Evolutionary conservation across 2,329 filamentous ascomycete species (phyloP).

Genomic region (Venturia effusa): DNA sequence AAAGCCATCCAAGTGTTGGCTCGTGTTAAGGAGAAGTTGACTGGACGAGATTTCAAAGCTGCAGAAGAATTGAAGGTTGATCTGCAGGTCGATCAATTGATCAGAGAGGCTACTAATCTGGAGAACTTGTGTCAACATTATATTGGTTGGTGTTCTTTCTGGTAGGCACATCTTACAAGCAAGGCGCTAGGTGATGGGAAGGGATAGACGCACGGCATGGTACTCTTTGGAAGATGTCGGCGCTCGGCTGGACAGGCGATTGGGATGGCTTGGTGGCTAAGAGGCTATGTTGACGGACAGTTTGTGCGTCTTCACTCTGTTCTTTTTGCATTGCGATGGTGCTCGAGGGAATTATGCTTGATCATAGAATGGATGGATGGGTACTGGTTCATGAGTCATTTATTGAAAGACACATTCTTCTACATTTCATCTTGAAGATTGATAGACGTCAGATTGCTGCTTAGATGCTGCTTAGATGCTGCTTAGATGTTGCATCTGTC

Average conservation of each 20-base stretch:
- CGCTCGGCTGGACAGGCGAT: neutral
- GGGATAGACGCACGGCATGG: neutral
- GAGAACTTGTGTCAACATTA: slow-evolving; percentile 99
- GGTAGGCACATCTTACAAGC: slow-evolving; percentile 40
- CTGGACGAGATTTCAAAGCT: slow-evolving; percentile 81
- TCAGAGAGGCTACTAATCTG: slow-evolving; percentile 89
- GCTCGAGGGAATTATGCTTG: neutral
- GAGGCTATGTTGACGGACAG: no score
- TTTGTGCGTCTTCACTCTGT: neutral
- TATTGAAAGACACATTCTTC: neutral
- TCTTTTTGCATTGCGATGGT: slow-evolving; percentile 1
- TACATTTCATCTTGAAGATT: neutral
- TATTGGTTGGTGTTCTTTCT: slow-evolving; percentile 98
- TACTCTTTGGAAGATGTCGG: neutral
- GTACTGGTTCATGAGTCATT: neutral
- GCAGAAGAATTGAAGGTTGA: slow-evolving; percentile 75
- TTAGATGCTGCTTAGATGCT: no score
- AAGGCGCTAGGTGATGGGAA: neutral
- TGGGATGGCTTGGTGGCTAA: neutral
- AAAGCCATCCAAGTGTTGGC: slow-evolving; percentile 83
- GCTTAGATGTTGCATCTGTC: no score
- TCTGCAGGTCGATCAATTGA: slow-evolving; percentile 85
- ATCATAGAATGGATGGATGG: neutral
- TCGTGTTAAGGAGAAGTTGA: slow-evolving; percentile 90
- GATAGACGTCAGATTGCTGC: no score